A percentile compares a stretch with the other conserved stretches of the same genome.
These are phyloP conservation scores for Colletotrichum plurivorum DNA, from an alignment of 2,329 filamentous ascomycete genomes.

Conservation along the genomic window DNA sequence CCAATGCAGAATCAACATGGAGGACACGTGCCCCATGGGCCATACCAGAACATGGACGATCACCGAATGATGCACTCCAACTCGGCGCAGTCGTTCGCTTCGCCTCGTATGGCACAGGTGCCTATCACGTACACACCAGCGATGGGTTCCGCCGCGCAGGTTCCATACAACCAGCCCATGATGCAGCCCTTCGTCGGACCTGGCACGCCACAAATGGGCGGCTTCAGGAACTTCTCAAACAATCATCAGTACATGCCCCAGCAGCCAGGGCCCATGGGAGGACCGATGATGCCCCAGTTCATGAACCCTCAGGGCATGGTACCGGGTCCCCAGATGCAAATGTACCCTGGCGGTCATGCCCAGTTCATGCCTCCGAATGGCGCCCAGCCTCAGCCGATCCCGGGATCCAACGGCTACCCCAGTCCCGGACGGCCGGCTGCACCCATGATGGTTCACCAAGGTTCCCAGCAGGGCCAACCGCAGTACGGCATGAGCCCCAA, in stretches of 20 bases:
- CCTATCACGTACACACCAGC: conserved; percentile 78
- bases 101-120: conserved; percentile 81
- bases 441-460: conserved; percentile 95
- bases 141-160: conserved; percentile 78
- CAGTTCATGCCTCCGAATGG: conserved; percentile 75
- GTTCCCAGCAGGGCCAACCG: conserved; percentile 90
- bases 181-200: conserved; percentile 80
- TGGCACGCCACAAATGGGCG: conserved; percentile 75
- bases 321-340: conserved; percentile 80
- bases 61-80: conserved; percentile 91
- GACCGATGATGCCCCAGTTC: conserved; percentile 86
- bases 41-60: conserved; percentile 83
- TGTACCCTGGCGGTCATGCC: conserved; percentile 79
- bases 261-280: conserved; percentile 76
- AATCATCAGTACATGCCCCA: conserved; percentile 80
- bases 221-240: conserved; percentile 79
- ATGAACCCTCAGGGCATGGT: conserved; percentile 81
- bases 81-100: conserved; percentile 87
- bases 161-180: conserved; percentile 80
- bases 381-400: conserved; percentile 70
- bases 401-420: conserved; percentile 84
- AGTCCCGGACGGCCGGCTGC: conserved; percentile 86
- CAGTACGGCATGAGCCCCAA: conserved; percentile 83
- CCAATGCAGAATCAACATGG: conserved; percentile 81
- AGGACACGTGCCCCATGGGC: conserved; percentile 73